phyloP scores from a whole-genome alignment of 169 alveolate species.

The Perkinsus chesapeaki region DNA sequence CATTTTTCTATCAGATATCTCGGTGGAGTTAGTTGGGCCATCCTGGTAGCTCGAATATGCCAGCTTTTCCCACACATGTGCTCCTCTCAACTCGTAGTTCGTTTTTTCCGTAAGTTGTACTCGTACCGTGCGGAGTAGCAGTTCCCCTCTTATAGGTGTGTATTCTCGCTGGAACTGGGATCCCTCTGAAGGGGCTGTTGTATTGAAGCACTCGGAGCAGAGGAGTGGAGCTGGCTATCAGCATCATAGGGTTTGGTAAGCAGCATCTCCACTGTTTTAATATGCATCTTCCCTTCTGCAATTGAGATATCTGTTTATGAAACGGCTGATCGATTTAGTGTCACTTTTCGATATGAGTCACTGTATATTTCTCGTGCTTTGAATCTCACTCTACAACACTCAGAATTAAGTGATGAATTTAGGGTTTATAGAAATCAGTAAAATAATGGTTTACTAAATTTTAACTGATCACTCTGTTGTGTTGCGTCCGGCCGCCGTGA shows the following conservation, averaged over 20 bases:
- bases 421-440: too few species aligned
- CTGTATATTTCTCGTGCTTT: too few species aligned
- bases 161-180: slow-evolving; percentile 74
- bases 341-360: too few species aligned
- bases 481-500: too few species aligned
- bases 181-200: slow-evolving; percentile 52
- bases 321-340: too few species aligned
- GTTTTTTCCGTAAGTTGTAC: slow-evolving; percentile 63
- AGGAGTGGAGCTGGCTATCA: not conserved
- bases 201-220: not conserved
- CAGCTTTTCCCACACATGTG: slow-evolving; percentile 78
- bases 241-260: not conserved
- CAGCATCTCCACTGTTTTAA: not conserved
- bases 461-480: too few species aligned
- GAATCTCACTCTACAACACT: too few species aligned
- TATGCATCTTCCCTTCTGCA: too few species aligned
- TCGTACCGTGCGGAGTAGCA: too few species aligned
- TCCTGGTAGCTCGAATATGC: slow-evolving; percentile 86
- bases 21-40: slow-evolving; percentile 95
- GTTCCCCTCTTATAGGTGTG: slow-evolving; percentile 22
- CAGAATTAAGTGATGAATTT: too few species aligned
- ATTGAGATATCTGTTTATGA: too few species aligned
- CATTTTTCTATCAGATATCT: slow-evolving; percentile 52
- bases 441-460: too few species aligned
- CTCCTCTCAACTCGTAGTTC: slow-evolving; percentile 73